Evolutionary conservation across 2,329 filamentous ascomycete genomes (phyloP), one percentile per base, ranked within the genome.

Genomic region (Colletotrichum filicis): DNA sequence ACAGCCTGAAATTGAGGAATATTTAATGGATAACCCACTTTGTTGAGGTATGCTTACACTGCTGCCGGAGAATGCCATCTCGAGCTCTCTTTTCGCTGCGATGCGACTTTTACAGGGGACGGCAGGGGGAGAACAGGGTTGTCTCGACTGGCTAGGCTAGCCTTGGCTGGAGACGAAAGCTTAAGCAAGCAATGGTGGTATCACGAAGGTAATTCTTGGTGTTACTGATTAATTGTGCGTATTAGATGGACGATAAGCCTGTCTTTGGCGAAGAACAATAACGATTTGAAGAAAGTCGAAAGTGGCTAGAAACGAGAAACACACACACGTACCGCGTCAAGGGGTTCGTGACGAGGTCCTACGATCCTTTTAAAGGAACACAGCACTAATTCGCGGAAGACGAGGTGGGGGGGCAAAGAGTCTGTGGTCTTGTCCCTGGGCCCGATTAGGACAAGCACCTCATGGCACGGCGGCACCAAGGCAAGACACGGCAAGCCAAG

Each of bases 11-110:
- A 42, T 1, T 19, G 7, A 42, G 14, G 52, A n/a, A 14, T 26
- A 5, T 7, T 42, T 11, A 7, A 30, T 22, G 26, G 32, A 30
- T 26, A 70, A 57, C 66, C 60, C 71, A 70, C 71, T 32, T 65
- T 73, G 71, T 56, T 70, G 66, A 56, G 60, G 46, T 24, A 19
- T 26, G 56, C 56, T 61, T 22, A 60, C 60, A 57, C 63, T 32
- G 12, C 66, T 37, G 35, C n/a, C 24, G 16, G 46, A 24, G 1
- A 35, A 61, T 9, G 64, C 60, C 71, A 73, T 49, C 37, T 26
- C 26, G 16, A 8, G 24, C 35, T 52, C 7, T 58, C 37, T 6
- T 52, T 4, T 42, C 55, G 55, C 42, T 52, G n/a, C 2, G n/a
- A 22, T 22, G 52, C 24, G 26, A 56, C 28, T 57, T 3, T 24